Evolutionary conservation across 2,329 filamentous ascomycete genomes (phyloP).

Genomic region (Chalara sp.): DNA sequence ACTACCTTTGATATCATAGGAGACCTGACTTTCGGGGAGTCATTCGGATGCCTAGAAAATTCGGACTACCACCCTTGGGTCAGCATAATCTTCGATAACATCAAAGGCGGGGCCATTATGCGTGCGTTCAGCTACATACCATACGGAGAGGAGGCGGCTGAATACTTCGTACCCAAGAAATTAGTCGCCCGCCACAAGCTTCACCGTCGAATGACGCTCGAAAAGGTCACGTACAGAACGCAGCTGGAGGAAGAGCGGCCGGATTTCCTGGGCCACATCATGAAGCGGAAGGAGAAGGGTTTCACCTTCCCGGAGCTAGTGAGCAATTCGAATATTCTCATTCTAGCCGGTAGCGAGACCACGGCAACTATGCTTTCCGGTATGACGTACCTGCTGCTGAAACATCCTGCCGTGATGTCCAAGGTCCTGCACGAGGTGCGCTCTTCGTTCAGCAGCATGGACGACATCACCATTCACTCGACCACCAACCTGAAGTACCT

Average conservation of each 20-base stretch:
- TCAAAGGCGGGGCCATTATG: constrained; percentile 16
- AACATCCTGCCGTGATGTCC: constrained; percentile 24
- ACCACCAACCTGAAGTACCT: constrained; percentile 3
- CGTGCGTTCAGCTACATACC: constrained; percentile 13
- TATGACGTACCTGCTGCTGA: constrained; percentile 18
- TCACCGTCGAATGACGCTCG: constrained; percentile 13
- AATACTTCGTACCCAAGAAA: constrained; percentile 1
- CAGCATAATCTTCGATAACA: constrained; percentile 17
- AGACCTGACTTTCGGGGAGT: constrained; percentile 36
- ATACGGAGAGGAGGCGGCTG: constrained; percentile 6
- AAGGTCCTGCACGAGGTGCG: constrained; percentile 35
- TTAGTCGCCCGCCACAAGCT: constrained; percentile 8
- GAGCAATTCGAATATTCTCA: background rate
- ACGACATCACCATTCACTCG: constrained; percentile 31
- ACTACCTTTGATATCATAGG: constrained; percentile 32
- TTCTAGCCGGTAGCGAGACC: constrained; percentile 9
- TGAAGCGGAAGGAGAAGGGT: constrained; percentile 8
- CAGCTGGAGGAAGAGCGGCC: constrained; percentile 20
- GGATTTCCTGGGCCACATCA: constrained; percentile 27
- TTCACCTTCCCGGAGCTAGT: background rate
- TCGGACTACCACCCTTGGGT: constrained; percentile 24
- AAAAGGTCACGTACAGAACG: constrained; percentile 8
- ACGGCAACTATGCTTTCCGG: constrained; percentile 10
- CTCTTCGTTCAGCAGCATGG: constrained; percentile 26
- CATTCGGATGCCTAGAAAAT: constrained; percentile 27